These are phyloP conservation scores for Oryza nivara DNA, from an alignment of 176 grass and related monocot genomes.

Conservation along the genomic window DNA sequence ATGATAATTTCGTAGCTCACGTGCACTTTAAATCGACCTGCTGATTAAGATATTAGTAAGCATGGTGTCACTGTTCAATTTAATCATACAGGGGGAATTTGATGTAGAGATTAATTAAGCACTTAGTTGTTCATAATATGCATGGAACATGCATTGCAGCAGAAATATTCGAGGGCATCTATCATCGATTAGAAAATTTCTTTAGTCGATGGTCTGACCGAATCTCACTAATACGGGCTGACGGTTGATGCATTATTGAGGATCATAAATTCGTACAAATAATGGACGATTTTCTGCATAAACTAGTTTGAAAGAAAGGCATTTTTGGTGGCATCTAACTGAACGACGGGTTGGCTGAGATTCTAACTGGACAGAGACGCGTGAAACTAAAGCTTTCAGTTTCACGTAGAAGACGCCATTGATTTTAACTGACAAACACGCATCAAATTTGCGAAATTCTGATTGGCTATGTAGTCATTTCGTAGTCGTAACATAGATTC, in stretches of 20 bases:
- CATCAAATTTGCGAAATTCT: neutral
- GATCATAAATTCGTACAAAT: slow-evolving; percentile 31
- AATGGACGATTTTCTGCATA: slow-evolving; percentile 19
- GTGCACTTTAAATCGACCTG: slow-evolving; percentile 7
- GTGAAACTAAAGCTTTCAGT: neutral
- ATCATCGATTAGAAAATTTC: slow-evolving; percentile 17
- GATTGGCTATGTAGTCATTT: neutral
- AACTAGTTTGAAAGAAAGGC: neutral
- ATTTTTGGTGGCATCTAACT: slow-evolving; percentile 48
- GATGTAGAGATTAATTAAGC: neutral
- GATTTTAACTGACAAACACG: neutral
- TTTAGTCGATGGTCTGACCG: slow-evolving; percentile 22
- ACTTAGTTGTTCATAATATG: neutral
- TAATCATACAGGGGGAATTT: neutral
- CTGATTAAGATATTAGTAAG: neutral
- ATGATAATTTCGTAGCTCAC: neutral
- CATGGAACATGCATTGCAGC: neutral
- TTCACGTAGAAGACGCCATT: neutral
- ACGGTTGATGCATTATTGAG: slow-evolving; percentile 38
- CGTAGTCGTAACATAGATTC: neutral
- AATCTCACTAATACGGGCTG: slow-evolving; percentile 37
- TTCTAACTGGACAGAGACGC: neutral
- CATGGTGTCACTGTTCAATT: neutral
- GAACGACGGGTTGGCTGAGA: slow-evolving; percentile 36
- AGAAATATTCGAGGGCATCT: slow-evolving; percentile 34